Evolutionary conservation across 768 basidiomycete genomes (phyloP).

Genomic region (Exsudoporus frostii): DNA sequence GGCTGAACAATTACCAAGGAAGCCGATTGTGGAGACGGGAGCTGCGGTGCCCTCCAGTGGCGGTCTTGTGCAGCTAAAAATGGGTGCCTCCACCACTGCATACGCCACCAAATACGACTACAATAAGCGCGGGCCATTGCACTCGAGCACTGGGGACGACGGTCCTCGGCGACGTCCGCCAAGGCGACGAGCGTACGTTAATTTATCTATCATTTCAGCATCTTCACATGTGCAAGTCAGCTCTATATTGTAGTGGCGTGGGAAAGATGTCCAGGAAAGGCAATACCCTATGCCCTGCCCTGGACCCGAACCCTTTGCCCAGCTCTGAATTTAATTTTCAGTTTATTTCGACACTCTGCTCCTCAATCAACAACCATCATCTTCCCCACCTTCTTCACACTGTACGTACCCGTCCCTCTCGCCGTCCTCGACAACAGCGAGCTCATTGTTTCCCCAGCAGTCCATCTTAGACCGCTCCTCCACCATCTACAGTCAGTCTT

Average conservation of each 20-base stretch:
- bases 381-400: conserved; percentile 37
- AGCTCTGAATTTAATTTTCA: conserved; percentile 63
- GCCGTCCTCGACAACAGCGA: conserved; percentile 32
- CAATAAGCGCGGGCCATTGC: too few species aligned
- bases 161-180: conserved; percentile 1
- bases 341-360: conserved; percentile 47
- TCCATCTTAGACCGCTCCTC: conserved; percentile 18
- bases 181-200: not conserved
- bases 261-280: conserved; percentile 7
- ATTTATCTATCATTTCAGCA: conserved; percentile 4
- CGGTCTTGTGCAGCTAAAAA: conserved; percentile 10
- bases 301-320: conserved; percentile 70
- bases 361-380: conserved; percentile 47
- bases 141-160: too few species aligned
- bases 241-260: conserved; percentile 27
- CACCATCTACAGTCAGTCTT: conserved; percentile 40
- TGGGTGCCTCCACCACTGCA: not conserved
- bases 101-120: not conserved
- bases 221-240: conserved; percentile 8
- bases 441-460: conserved; percentile 33
- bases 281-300: conserved; percentile 37
- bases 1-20: conserved; percentile 12
- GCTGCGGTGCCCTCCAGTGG: conserved; percentile 1
- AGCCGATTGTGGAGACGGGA: not conserved
- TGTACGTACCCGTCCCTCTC: conserved; percentile 39